phyloP scores from a whole-genome alignment of 176 grass and related monocot genomes.

The Melocanna baccifera region DNA sequence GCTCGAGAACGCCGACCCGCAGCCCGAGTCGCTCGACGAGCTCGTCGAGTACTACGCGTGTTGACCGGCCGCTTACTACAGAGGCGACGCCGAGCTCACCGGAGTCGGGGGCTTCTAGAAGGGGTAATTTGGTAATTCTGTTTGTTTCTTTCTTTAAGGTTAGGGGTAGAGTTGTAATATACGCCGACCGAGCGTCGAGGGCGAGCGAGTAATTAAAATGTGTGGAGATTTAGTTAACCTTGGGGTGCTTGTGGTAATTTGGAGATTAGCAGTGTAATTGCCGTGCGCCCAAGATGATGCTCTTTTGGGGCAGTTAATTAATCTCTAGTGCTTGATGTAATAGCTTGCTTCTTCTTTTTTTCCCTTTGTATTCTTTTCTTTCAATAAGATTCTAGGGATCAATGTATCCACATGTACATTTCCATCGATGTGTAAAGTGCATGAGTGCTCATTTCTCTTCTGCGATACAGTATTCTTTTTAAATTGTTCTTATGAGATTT shows the following conservation, averaged over 20 bases:
- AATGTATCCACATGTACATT: slow-evolving; percentile 27
- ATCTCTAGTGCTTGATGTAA: slow-evolving; percentile 28
- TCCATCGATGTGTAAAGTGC: slow-evolving; percentile 24
- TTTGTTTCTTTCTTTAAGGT: slow-evolving; percentile 17
- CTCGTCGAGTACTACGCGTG: slow-evolving; percentile 92
- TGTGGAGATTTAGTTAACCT: slow-evolving; percentile 35
- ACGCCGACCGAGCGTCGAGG: background rate
- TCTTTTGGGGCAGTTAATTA: slow-evolving; percentile 24
- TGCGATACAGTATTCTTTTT: background rate
- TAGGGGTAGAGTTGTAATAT: slow-evolving; percentile 51
- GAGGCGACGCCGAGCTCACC: background rate
- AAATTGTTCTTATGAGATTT: background rate
- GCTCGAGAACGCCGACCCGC: slow-evolving; percentile 88
- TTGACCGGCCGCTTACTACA: slow-evolving; percentile 15
- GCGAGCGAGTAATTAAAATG: slow-evolving; percentile 11
- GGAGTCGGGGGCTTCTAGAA: slow-evolving; percentile 9
- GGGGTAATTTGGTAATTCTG: slow-evolving; percentile 24
- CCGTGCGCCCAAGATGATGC: slow-evolving; percentile 38
- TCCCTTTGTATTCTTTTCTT: background rate
- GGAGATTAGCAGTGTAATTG: slow-evolving; percentile 27
- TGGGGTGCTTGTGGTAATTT: slow-evolving; percentile 30
- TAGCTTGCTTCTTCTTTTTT: slow-evolving; percentile 12
- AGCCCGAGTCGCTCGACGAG: slow-evolving; percentile 85
- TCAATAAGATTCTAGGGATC: slow-evolving; percentile 36
- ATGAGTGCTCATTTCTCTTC: background rate